Conservation (phyloP, 176 grass and related monocot species). For the Rhipidocladum racemiflorum region DNA sequence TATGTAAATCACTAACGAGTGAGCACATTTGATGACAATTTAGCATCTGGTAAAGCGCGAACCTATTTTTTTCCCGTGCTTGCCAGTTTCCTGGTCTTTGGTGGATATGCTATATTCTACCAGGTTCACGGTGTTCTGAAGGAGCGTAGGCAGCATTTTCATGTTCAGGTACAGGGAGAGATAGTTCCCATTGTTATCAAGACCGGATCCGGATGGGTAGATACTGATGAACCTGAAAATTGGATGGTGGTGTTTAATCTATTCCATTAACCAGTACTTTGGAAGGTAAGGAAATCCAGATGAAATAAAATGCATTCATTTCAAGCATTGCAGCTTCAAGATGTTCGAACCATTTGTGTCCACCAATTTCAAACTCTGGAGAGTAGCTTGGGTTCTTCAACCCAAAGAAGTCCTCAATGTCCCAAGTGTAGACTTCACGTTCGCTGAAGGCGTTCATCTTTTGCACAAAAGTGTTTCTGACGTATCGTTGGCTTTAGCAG, state of each 20-base stretch:
- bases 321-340: neutral
- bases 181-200: neutral
- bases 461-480: slow-evolving; percentile 23
- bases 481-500: neutral
- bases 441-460: slow-evolving; percentile 14
- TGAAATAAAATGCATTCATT: neutral
- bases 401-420: slow-evolving; percentile 25
- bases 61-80: slow-evolving; percentile 1
- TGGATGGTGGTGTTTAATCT: neutral
- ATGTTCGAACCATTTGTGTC: slow-evolving; percentile 33
- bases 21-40: neutral
- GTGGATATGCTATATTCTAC: slow-evolving; percentile 24
- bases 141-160: neutral
- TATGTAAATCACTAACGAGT: neutral
- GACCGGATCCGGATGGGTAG: neutral
- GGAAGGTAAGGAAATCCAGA: neutral
- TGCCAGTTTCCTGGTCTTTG: slow-evolving; percentile 23
- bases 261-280: neutral
- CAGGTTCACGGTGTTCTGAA: neutral
- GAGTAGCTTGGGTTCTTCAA: slow-evolving; percentile 20
- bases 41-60: neutral
- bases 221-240: slow-evolving; percentile 20
- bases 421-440: slow-evolving; percentile 15
- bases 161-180: slow-evolving; percentile 22
- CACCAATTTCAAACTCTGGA: slow-evolving; percentile 14